These are phyloP conservation scores for Neurospora africana DNA, from an alignment of 495 filamentous ascomycete genomes.

Conservation along the genomic window DNA sequence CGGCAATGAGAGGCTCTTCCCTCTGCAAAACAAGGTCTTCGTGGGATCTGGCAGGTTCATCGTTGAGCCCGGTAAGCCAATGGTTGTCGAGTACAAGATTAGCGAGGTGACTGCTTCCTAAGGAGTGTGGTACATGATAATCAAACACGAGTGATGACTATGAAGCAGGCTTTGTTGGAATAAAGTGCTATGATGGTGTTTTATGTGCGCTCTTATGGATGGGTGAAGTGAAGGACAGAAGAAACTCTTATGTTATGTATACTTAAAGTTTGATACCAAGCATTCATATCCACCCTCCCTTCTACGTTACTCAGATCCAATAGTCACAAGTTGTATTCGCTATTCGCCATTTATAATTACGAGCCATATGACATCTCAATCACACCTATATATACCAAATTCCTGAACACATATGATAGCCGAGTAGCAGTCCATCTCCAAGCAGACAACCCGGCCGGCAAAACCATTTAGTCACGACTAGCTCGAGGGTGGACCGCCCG, in stretches of 20 bases:
- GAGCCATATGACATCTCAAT: not conserved
- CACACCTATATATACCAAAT: not conserved
- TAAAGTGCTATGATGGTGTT: not conserved
- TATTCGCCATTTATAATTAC: not conserved
- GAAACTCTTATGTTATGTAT: not conserved
- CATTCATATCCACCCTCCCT: not conserved
- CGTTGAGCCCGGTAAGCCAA: constrained; percentile 40
- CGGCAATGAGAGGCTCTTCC: constrained; percentile 38
- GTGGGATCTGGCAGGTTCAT: constrained; percentile 46
- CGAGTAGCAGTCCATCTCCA: not conserved
- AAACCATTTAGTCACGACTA: not conserved
- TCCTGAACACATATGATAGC: not conserved
- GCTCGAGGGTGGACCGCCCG: constrained; percentile 19
- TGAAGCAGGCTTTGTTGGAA: not conserved
- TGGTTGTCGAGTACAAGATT: constrained; percentile 49
- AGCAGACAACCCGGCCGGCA: not conserved
- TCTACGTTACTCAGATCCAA: not conserved
- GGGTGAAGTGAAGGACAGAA: not conserved
- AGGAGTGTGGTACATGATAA: not conserved
- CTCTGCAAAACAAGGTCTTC: constrained; percentile 42
- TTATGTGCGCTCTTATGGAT: not conserved
- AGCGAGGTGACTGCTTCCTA: constrained; percentile 35
- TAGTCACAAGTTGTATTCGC: not conserved
- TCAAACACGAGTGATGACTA: not conserved
- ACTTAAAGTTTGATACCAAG: not conserved